Percentiles rank a stretch among this genome's conserved stretches.
phyloP scores from a whole-genome alignment of 148 eudicot species.

The Vaccinium corymbosum region DNA sequence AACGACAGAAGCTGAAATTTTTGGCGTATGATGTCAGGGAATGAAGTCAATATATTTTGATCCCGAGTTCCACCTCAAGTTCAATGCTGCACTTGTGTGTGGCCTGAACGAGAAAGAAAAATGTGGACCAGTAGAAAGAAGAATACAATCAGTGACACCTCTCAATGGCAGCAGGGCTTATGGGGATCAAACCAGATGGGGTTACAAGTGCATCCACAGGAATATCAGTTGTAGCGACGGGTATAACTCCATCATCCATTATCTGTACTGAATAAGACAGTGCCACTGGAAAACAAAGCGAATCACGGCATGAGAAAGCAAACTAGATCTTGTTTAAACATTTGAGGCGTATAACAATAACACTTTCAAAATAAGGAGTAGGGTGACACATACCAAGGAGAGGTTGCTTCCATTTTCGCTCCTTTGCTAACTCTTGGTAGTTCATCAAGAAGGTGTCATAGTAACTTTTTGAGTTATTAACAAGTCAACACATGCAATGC shows the following conservation, averaged over 20 bases:
- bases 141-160: conserved; percentile 24
- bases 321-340: not conserved
- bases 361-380: conserved; percentile 6
- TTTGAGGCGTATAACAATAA: not conserved
- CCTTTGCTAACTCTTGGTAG: conserved; percentile 70
- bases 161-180: conserved; percentile 53
- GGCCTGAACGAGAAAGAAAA: not conserved
- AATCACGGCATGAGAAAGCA: not conserved
- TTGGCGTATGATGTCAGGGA: not conserved
- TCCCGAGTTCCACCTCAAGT: not conserved
- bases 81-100: not conserved
- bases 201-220: conserved; percentile 74
- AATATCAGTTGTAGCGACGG: conserved; percentile 76
- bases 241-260: conserved; percentile 83
- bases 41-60: not conserved
- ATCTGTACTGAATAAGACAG: conserved; percentile 81
- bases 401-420: conserved; percentile 85
- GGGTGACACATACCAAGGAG: conserved; percentile 46
- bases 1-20: not conserved
- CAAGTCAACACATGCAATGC: conserved; percentile 5
- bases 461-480: conserved; percentile 46
- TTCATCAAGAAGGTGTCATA: conserved; percentile 83
- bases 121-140: not conserved
- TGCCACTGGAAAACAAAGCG: conserved; percentile 56
- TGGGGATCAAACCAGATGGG: conserved; percentile 76